Evolutionary conservation across 306 rosid genomes (phyloP).

Genomic region (Rosa multiflora): DNA sequence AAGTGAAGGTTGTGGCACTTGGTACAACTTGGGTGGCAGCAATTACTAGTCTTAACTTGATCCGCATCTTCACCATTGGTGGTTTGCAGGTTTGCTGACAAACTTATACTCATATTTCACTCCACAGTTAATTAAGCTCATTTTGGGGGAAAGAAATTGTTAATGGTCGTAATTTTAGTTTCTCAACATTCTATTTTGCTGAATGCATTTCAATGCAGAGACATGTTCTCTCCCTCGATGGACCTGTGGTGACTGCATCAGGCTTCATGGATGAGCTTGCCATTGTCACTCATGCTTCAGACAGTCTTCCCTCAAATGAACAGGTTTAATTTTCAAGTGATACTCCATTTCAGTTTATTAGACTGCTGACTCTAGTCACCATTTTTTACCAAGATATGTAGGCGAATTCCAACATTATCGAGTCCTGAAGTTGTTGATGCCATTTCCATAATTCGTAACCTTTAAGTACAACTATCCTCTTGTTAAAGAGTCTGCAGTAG

Average conservation of each 20-base stretch:
- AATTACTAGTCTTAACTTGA: slow-evolving; percentile 76
- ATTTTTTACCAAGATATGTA: not conserved
- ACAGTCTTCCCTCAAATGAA: slow-evolving; percentile 64
- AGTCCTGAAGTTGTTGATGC: not conserved
- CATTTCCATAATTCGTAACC: not conserved
- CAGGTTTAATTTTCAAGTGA: slow-evolving; percentile 54
- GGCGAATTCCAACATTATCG: not conserved
- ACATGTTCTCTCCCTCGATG: slow-evolving; percentile 69
- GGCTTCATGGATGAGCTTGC: slow-evolving; percentile 88
- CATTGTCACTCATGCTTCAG: slow-evolving; percentile 76
- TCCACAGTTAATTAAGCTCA: not conserved
- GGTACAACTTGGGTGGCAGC: slow-evolving; percentile 95
- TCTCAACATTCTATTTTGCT: slow-evolving; percentile 22
- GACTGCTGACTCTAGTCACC: slow-evolving; percentile 6
- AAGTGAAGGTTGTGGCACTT: slow-evolving; percentile 84
- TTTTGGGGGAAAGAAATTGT: slow-evolving; percentile 1
- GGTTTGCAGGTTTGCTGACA: slow-evolving; percentile 85
- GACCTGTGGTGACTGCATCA: slow-evolving; percentile 91
- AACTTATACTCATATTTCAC: not conserved
- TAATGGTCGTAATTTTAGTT: slow-evolving; percentile 9
- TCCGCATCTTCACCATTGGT: slow-evolving; percentile 83
- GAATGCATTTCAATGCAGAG: slow-evolving; percentile 53
- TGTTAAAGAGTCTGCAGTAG: slow-evolving; percentile 4
- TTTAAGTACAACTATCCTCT: not conserved
- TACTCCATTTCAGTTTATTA: slow-evolving; percentile 5